phyloP scores from a whole-genome alignment of 2,329 filamentous ascomycete genomes.

The Westerdykella sp. region DNA sequence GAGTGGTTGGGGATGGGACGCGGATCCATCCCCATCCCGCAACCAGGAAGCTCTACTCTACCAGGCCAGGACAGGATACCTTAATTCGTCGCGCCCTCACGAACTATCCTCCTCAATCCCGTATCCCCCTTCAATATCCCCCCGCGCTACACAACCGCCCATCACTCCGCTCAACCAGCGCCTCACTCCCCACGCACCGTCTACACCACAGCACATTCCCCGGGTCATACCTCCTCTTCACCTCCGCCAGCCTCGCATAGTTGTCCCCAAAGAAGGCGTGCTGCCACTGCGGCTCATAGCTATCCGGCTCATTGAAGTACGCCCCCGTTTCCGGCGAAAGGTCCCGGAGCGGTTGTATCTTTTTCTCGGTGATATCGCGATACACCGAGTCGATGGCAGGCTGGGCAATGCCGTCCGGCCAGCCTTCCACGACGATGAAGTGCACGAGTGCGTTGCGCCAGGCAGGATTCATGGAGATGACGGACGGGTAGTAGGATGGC shows the following conservation, averaged over 20 bases:
- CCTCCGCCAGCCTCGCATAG: conserved; percentile 12
- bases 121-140: no score
- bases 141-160: conserved; percentile 13
- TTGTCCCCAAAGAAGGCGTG: conserved; percentile 14
- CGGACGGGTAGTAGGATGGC: conserved; percentile 12
- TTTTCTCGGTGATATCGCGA: conserved; percentile 12
- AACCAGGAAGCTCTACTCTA: no score
- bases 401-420: conserved; percentile 8
- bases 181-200: conserved; percentile 25
- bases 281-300: conserved; percentile 23
- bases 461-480: conserved; percentile 16
- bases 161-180: conserved; percentile 9
- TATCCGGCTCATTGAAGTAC: conserved; percentile 27
- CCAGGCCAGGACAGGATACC: no score
- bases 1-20: no score
- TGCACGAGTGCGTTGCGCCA: conserved; percentile 22
- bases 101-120: no score
- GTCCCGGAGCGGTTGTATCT: conserved; percentile 11
- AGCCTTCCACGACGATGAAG: conserved; percentile 13
- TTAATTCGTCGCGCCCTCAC: no score
- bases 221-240: conserved; percentile 22
- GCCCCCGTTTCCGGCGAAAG: conserved; percentile 19
- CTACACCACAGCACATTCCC: conserved; percentile 18
- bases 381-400: conserved; percentile 12
- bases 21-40: no score